Conservation (phyloP, 164 flowering plant genomes). For the Chimonanthus salicifolius region DNA sequence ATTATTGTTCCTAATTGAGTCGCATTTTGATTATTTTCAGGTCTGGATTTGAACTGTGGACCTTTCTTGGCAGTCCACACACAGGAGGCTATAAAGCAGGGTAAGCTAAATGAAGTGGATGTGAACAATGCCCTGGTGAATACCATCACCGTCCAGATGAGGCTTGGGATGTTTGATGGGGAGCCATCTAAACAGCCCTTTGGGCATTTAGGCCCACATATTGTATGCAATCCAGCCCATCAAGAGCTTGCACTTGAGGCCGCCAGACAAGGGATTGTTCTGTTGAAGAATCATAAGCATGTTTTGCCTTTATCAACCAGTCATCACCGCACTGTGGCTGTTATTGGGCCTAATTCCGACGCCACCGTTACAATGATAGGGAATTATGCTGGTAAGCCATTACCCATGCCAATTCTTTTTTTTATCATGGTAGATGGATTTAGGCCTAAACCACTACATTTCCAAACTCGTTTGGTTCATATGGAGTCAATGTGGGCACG, state of each 20-base stretch:
- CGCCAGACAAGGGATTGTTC: slow-evolving; percentile 87
- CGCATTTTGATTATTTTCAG: slow-evolving; percentile 23
- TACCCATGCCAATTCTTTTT: not conserved
- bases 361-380: slow-evolving; percentile 85
- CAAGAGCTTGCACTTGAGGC: slow-evolving; percentile 81
- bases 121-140: slow-evolving; percentile 54
- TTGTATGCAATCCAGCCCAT: slow-evolving; percentile 62
- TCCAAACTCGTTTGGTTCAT: too few relatives aligned
- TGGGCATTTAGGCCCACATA: slow-evolving; percentile 53
- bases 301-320: slow-evolving; percentile 48
- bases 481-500: too few relatives aligned
- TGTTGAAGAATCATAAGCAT: slow-evolving; percentile 60
- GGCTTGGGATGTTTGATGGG: slow-evolving; percentile 92
- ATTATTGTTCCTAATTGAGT: not conserved
- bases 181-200: slow-evolving; percentile 52
- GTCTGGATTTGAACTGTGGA: slow-evolving; percentile 95
- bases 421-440: too few relatives aligned
- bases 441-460: too few relatives aligned
- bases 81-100: slow-evolving; percentile 44
- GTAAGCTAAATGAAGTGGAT: slow-evolving; percentile 45
- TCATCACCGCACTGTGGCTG: slow-evolving; percentile 59
- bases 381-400: slow-evolving; percentile 54
- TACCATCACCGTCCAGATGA: slow-evolving; percentile 76
- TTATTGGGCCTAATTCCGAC: slow-evolving; percentile 78
- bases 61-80: slow-evolving; percentile 69